phyloP scores from a whole-genome alignment of 495 filamentous ascomycete genomes.

The Aspergillus carlsbadensis region DNA sequence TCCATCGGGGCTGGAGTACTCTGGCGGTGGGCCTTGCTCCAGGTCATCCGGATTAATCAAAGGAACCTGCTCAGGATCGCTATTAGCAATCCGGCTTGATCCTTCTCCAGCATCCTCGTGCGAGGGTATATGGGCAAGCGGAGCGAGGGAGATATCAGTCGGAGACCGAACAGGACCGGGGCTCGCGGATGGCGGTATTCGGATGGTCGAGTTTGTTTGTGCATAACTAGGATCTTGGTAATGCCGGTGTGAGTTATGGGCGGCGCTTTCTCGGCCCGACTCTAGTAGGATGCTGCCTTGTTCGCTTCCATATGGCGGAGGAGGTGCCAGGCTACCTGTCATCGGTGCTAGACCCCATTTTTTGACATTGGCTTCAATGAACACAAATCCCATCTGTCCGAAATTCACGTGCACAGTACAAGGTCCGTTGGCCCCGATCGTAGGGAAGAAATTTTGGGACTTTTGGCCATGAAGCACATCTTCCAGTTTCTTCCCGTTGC shows the following conservation, averaged over 20 bases:
- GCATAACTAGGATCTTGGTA: conserved; percentile 49
- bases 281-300: conserved; percentile 94
- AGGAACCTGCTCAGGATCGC: conserved; percentile 29
- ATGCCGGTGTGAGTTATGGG: conserved; percentile 55
- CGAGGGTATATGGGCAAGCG: conserved; percentile 66
- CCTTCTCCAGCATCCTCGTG: conserved; percentile 77
- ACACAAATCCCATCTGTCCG: conserved; percentile 95
- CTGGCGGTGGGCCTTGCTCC: conserved; percentile 56
- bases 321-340: conserved; percentile 91
- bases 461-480: conserved; percentile 93
- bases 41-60: conserved; percentile 36
- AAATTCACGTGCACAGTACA: conserved; percentile 95
- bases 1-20: conserved; percentile 69
- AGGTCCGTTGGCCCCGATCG: conserved; percentile 90
- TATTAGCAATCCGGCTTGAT: conserved; percentile 54
- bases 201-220: conserved; percentile 50
- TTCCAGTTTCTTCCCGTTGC: conserved; percentile 95
- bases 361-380: conserved; percentile 99
- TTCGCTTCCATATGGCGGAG: conserved; percentile 94
- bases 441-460: conserved; percentile 94
- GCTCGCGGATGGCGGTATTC: conserved; percentile 70
- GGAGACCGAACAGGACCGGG: conserved; percentile 88
- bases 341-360: conserved; percentile 98
- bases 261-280: conserved; percentile 67
- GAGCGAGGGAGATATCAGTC: conserved; percentile 94